phyloP scores from a whole-genome alignment of 495 filamentous ascomycete species.

The Penicillium roqueforti region DNA sequence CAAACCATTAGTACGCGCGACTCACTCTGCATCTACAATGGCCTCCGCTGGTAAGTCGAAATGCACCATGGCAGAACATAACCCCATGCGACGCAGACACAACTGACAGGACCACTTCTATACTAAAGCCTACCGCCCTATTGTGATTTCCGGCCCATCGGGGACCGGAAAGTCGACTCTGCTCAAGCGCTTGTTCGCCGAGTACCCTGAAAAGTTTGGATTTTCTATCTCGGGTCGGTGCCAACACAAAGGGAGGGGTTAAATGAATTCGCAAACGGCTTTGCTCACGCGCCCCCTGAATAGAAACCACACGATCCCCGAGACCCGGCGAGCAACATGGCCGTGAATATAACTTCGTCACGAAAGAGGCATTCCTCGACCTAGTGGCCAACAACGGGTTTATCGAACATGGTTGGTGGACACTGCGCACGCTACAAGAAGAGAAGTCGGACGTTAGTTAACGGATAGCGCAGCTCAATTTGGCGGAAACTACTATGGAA shows the following conservation, averaged over 20 bases:
- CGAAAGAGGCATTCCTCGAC: conserved; percentile 62
- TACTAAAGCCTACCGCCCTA: conserved; percentile 2
- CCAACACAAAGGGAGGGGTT: neutral
- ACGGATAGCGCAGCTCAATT: conserved; percentile 52
- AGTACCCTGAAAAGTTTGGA: conserved; percentile 69
- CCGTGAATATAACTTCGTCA: conserved; percentile 77
- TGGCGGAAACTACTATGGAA: conserved; percentile 86
- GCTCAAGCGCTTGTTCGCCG: conserved; percentile 63
- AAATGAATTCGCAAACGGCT: neutral
- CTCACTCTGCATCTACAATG: conserved; percentile 22
- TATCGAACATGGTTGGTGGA: conserved; percentile 63
- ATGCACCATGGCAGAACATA: neutral
- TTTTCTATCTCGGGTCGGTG: conserved; percentile 67
- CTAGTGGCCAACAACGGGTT: conserved; percentile 69
- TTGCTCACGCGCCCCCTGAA: neutral
- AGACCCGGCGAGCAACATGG: conserved; percentile 72
- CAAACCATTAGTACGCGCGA: neutral
- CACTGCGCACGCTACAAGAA: neutral
- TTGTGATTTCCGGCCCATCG: conserved; percentile 57
- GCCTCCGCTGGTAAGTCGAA: conserved; percentile 26
- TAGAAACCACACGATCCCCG: conserved; percentile 74
- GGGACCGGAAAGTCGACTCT: conserved; percentile 89
- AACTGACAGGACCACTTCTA: neutral
- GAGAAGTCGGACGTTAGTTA: neutral
- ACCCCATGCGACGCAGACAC: neutral